Base-by-base conservation (phyloP, 306 rosid genomes). In the Quercus alba region DNA sequence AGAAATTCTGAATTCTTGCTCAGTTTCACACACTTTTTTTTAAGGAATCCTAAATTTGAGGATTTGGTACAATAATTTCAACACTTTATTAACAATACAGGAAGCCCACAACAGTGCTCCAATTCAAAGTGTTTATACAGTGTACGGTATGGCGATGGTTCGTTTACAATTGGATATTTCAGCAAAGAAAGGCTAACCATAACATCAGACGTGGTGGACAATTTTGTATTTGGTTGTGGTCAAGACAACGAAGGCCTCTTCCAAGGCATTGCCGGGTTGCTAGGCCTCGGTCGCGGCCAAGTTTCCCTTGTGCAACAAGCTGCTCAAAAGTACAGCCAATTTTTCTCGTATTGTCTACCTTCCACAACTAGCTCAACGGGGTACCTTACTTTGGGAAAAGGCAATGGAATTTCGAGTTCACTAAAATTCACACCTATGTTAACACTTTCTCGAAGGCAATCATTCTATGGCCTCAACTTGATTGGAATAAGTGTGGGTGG, bases 301-400 rank as follows among this genome's bases (percentile, higher is more conserved):
- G 79, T 89, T 76, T 94, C 98, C 66, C 12, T 94, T 4, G 86
- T 94, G 63, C 83, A 89, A 68, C 98, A 92, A 58, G 89, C 93
- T 0, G 83, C 93, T 11, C 4, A 56, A 5, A 89, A 86, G 31
- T 94, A 89, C 70, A 11, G 73, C 1, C 84, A 82, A 12, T 8
- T 67, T 30, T 94, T 94, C 86, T 88, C 97, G 35, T 94, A 94
- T 69, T 94, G 98, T 52, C 86, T 94, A 1, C 98, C 97, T 1
- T 74, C 90, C 57, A 84, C 85, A n/a, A 3, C 92, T 6, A 88
- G 93, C 78, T 44, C 69, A 20, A 77, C 86, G 6, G 97, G 97
- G 10, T 76, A 81, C 70, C 91, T 92, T 38, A 19, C 75, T 59
- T 92, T 92, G 17, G 84, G 87, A 26, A 10, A 54, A 15, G 88